Evolutionary conservation across 2,329 filamentous ascomycete genomes (phyloP), one percentile per base, ranked within the genome.

Genomic region (Stachybotrys elegans): DNA sequence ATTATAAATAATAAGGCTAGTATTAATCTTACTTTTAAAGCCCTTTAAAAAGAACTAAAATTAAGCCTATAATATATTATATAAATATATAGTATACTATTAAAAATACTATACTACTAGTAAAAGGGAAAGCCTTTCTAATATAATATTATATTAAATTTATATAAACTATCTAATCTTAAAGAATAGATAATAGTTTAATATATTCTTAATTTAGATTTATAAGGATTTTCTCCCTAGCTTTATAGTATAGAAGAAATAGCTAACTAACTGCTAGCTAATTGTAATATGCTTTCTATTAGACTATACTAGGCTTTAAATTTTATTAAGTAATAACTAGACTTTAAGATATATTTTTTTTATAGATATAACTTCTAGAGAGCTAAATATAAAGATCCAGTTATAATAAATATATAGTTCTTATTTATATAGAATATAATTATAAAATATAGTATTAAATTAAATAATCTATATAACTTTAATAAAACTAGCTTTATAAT

Each of bases 41-140:
- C 31, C 19, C 31, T 35, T 35, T 35, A 35, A 35, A 35, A 16
- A 35, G 31, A 35, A 8, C n/a, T 35, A 35, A 35, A 35, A 35
- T 16, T 35, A 35, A 35, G 8, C 19, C 7, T 35, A 35, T 35
- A 35, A 35, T 35, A 35, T 35, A 35, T 17, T 35, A 35, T 35
- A 35, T 13, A 13, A n/a, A 35, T 35, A n/a, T 35, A 35, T 35
- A 35, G 19, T 35, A 35, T 35, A n/a, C n/a, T n/a, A n/a, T n/a
- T n/a, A n/a, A n/a, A n/a, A n/a, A n/a, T n/a, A n/a, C n/a, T n/a
- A n/a, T n/a, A n/a, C n/a, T n/a, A n/a, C n/a, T n/a, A n/a, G n/a
- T n/a, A n/a, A n/a, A n/a, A n/a, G n/a, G n/a, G n/a, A n/a, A n/a
- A n/a, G n/a, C n/a, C n/a, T n/a, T n/a, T n/a, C n/a, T n/a, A n/a